Percentiles rank a stretch among this genome's conserved stretches.
phyloP scores from a whole-genome alignment of 148 eudicot genomes.

The Cornus florida region DNA sequence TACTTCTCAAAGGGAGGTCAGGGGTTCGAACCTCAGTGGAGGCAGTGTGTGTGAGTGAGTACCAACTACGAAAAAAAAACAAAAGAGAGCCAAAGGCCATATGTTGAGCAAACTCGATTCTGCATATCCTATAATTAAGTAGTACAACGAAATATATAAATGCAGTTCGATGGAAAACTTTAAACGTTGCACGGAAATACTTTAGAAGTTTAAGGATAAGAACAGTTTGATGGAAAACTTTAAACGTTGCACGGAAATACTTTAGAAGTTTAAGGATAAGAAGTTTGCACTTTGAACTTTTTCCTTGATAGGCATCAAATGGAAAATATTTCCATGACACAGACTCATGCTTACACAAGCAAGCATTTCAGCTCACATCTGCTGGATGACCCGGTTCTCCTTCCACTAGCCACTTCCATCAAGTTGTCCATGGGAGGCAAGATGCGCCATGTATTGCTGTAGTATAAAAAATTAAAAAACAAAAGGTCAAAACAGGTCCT shows the following conservation, averaged over 20 bases:
- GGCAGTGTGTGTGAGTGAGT: no score
- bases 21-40: no score
- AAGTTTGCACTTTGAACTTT: neutral
- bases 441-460: conserved; percentile 94
- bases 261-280: neutral
- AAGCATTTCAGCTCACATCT: neutral
- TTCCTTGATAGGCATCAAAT: neutral
- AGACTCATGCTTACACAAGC: neutral
- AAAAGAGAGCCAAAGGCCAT: no score
- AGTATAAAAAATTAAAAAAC: conserved; percentile 1
- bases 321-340: neutral
- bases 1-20: no score
- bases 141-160: neutral
- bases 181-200: neutral
- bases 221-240: no score
- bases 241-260: neutral
- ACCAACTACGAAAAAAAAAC: no score
- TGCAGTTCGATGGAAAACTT: neutral
- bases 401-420: conserved; percentile 78
- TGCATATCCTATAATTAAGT: neutral
- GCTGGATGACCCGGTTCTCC: neutral
- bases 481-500: neutral
- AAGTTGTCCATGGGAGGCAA: conserved; percentile 69
- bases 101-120: no score
- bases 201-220: no score